Evolutionary conservation across 2,329 filamentous ascomycete genomes (phyloP), one percentile per base, ranked within the genome.

Genomic region (Simplicillium sp.): DNA sequence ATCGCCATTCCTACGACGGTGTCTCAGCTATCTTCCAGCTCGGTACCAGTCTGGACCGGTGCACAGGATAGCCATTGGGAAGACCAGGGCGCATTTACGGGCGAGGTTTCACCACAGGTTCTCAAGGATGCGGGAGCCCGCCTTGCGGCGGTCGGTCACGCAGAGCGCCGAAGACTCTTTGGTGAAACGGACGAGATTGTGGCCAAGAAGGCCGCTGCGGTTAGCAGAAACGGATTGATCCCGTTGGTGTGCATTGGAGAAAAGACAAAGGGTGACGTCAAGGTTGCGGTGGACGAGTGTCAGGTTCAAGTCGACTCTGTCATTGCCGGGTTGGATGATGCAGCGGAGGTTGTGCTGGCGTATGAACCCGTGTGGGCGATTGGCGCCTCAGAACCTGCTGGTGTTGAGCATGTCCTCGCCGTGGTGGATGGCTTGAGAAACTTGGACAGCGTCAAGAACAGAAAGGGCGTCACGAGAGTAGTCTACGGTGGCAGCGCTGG

Each of bases 341-440:
- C 77, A 13, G 75, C 78, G 0, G 81, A 87, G 37, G 72, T 92
- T 5, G 75, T 90, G 7, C 71, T 94, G 43, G 87, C 87, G 1
- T 94, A 94, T 55, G 87, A 94, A 65, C 87, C 87, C 7, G 85
- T 92, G 2, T 94, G 87, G 87, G 87, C 87, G 1, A 94, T 92
- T 59, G 87, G 87, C 1, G 80, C 85, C 9, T 66, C 73, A 2
- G 67, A 81, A 52, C 86, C 87, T 3, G 87, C 87, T 0, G 72
- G 72, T 7, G 74, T 80, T 14, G 79, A 81, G 46, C 82, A 94
- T 55, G 83, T 94, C 1, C 72, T 82, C 4, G 73, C 68, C 31
- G 84, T 92, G 2, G 80, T 84, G 13, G 71, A 71, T 50, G 76
- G 75, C 14, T 69, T 89, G 37, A 70, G 81, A 40, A 53, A 54